Conservation (phyloP, 164 flowering plant genomes). For the Echeveria elegans region DNA sequence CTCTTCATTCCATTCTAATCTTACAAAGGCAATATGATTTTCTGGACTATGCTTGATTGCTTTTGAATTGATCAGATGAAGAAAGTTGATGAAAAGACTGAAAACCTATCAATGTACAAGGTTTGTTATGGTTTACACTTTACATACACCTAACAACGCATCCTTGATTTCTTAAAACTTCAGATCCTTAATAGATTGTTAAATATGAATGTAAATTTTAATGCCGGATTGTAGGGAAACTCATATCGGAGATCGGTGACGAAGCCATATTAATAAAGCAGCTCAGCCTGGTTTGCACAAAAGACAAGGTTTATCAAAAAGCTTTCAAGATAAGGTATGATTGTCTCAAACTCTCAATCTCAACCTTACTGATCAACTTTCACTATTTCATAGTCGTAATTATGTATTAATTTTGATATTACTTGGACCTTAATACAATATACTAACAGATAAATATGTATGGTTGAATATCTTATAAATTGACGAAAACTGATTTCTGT, state of each 20-base stretch:
- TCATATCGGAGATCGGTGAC: conserved; percentile 28
- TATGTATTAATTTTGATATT: neutral
- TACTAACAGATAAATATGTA: neutral
- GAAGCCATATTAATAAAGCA: conserved; percentile 38
- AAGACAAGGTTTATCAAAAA: conserved; percentile 22
- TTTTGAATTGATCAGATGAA: conserved; percentile 18
- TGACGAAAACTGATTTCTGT: neutral
- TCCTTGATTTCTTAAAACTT: neutral
- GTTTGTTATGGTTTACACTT: conserved; percentile 17
- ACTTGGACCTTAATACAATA: neutral
- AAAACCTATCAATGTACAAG: conserved; percentile 40
- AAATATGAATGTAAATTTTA: neutral
- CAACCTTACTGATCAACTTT: neutral
- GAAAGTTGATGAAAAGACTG: conserved; percentile 38
- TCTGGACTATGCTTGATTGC: too few relatives aligned
- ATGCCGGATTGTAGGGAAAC: conserved; percentile 29
- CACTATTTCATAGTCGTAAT: neutral
- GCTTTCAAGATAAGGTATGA: conserved; percentile 29
- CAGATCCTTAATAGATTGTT: neutral
- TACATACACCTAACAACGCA: neutral
- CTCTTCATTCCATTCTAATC: neutral
- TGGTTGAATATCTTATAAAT: neutral
- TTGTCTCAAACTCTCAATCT: too few relatives aligned
- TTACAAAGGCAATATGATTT: neutral
- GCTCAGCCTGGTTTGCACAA: conserved; percentile 29